Percentiles rank a stretch among this genome's conserved stretches.
Evolutionary conservation across 2,329 filamentous ascomycete species (phyloP).

Genomic region (Pestalotiopsis sp.): DNA sequence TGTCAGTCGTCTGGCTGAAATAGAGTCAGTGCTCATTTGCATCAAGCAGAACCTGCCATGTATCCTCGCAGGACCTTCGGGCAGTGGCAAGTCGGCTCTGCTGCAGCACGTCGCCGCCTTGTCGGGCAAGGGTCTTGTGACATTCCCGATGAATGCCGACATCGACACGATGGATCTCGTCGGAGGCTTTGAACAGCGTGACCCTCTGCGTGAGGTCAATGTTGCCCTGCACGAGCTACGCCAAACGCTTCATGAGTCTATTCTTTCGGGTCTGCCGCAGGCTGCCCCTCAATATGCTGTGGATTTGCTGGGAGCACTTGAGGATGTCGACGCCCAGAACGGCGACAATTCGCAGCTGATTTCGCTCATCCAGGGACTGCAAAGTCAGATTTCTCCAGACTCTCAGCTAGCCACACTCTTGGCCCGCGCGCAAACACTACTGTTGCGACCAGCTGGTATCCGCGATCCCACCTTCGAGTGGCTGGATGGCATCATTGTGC

Average conservation of each 20-base stretch:
- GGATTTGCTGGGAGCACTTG: slow-evolving; percentile 53
- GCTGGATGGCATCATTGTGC: slow-evolving; percentile 90
- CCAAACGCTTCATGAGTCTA: slow-evolving; percentile 47
- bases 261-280: slow-evolving; percentile 51
- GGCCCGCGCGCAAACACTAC: slow-evolving; percentile 49
- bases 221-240: slow-evolving; percentile 49
- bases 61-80: slow-evolving; percentile 83
- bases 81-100: slow-evolving; percentile 83
- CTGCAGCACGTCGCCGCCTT: slow-evolving; percentile 80
- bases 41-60: slow-evolving; percentile 86
- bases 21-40: slow-evolving; percentile 87
- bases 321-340: slow-evolving; percentile 40
- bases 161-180: slow-evolving; percentile 97
- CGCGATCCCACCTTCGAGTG: slow-evolving; percentile 88
- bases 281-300: slow-evolving; percentile 50
- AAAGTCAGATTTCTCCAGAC: slow-evolving; percentile 42
- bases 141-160: slow-evolving; percentile 90
- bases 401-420: slow-evolving; percentile 51
- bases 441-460: slow-evolving; percentile 57
- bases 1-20: slow-evolving; percentile 64
- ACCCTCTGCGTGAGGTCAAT: slow-evolving; percentile 74
- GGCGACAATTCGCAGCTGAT: slow-evolving; percentile 41
- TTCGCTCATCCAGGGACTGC: slow-evolving; percentile 40
- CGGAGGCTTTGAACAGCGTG: slow-evolving; percentile 93
- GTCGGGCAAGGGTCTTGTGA: slow-evolving; percentile 74